phyloP scores from a whole-genome alignment of 2,329 filamentous ascomycete species.

The Ciborinia camelliae region DNA sequence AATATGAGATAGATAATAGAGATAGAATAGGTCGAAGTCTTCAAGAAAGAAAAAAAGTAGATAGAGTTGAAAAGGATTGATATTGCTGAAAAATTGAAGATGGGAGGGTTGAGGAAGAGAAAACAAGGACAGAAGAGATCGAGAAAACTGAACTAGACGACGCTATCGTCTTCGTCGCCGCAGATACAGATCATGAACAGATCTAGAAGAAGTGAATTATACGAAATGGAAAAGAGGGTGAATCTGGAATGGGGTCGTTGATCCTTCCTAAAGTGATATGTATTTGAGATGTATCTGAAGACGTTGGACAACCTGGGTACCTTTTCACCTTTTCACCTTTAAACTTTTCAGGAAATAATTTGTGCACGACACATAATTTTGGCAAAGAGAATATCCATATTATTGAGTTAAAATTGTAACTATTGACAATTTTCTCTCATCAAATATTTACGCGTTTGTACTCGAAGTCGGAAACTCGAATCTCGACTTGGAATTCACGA shows the following conservation, averaged over 20 bases:
- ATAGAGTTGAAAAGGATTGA: neutral
- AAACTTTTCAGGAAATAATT: neutral
- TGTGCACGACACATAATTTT: neutral
- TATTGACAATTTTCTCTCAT: neutral
- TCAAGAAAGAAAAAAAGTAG: neutral
- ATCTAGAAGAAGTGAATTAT: neutral
- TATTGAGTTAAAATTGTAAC: neutral
- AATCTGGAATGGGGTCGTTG: neutral
- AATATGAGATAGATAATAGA: neutral
- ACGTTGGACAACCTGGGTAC: neutral
- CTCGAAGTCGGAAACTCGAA: neutral
- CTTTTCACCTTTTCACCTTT: conserved; percentile 11
- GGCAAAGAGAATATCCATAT: too few species aligned
- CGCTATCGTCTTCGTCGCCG: neutral
- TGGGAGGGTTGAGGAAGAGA: neutral
- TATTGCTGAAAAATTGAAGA: neutral
- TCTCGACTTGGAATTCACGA: neutral
- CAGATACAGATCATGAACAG: conserved; percentile 1
- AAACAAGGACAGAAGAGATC: neutral
- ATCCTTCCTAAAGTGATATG: conserved; percentile 9
- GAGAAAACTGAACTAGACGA: neutral
- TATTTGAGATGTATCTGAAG: neutral
- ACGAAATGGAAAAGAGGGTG: neutral
- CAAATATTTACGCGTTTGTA: neutral
- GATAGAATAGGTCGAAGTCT: neutral